Percentiles rank a stretch among this genome's conserved stretches.
Evolutionary conservation across 192 early-diverging fungal species (phyloP).

Genomic region (Mortierella hygrophila): DNA sequence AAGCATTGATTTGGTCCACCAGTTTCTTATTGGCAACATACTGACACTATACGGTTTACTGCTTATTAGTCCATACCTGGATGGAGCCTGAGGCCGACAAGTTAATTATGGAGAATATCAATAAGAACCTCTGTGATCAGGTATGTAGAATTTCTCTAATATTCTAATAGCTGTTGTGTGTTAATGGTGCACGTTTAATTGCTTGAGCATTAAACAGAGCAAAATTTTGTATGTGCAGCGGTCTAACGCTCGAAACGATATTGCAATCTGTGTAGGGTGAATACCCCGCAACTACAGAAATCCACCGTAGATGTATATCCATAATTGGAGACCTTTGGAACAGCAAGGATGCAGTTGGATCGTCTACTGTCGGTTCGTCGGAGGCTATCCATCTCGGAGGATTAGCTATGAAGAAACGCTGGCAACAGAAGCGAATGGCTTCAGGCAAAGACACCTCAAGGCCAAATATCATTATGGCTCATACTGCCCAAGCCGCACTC

Average conservation of each 20-base stretch:
- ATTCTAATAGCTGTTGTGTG: background rate
- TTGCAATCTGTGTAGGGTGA: slow-evolving; percentile 49
- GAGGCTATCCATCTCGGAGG: slow-evolving; percentile 86
- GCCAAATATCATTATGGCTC: slow-evolving; percentile 82
- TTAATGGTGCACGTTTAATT: background rate
- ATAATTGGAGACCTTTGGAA: slow-evolving; percentile 25
- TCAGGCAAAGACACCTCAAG: slow-evolving; percentile 73
- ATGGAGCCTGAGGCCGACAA: slow-evolving; percentile 86
- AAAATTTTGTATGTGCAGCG: too few relatives aligned
- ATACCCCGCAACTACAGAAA: slow-evolving; percentile 58
- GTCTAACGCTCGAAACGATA: background rate
- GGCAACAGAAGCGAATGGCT: slow-evolving; percentile 69
- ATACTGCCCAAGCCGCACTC: slow-evolving; percentile 75
- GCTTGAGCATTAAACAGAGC: too few relatives aligned
- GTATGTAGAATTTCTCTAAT: background rate
- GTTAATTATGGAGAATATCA: slow-evolving; percentile 78
- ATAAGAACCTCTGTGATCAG: slow-evolving; percentile 73
- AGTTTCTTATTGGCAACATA: background rate
- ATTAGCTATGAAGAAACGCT: slow-evolving; percentile 83
- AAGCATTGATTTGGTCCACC: slow-evolving; percentile 31
- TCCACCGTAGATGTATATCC: slow-evolving; percentile 46
- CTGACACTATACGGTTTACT: background rate
- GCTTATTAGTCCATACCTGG: slow-evolving; percentile 53
- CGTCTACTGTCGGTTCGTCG: slow-evolving; percentile 79
- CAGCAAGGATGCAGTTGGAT: slow-evolving; percentile 67